phyloP scores from a whole-genome alignment of 164 flowering plant genomes.

The Vitis cinerea region DNA sequence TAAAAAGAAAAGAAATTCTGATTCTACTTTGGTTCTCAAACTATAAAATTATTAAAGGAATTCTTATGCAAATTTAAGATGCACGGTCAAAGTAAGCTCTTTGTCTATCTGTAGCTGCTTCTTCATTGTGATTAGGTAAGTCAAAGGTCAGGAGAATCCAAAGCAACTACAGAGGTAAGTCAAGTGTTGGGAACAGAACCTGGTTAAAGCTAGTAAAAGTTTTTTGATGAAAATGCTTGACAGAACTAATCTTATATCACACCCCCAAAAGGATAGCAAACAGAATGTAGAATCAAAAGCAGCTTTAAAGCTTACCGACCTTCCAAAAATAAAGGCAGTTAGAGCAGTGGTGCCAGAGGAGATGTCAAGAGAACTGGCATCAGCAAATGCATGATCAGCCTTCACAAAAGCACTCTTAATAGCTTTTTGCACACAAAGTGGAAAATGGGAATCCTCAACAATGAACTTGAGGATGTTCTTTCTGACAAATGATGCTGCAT shows the following conservation, averaged over 20 bases:
- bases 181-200: too few species aligned
- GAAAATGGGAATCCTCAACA: conserved; percentile 70
- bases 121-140: too few species aligned
- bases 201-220: too few species aligned
- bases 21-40: too few species aligned
- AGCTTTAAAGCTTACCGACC: conserved; percentile 33
- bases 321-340: conserved; percentile 69
- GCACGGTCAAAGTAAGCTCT: too few species aligned
- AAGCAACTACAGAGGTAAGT: too few species aligned
- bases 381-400: conserved; percentile 88
- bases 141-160: too few species aligned
- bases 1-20: too few species aligned
- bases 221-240: too few species aligned
- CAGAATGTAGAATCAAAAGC: not conserved
- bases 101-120: not conserved
- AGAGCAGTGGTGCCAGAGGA: conserved; percentile 97
- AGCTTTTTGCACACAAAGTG: conserved; percentile 63
- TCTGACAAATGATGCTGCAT: conserved; percentile 72
- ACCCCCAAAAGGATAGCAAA: not conserved
- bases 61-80: too few species aligned
- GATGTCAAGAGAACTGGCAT: conserved; percentile 62
- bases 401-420: conserved; percentile 69
- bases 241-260: not conserved
- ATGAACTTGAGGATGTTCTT: conserved; percentile 73
- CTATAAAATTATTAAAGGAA: too few species aligned